Percentiles rank a stretch among this genome's conserved stretches.
These are phyloP conservation scores for Dalechampia spathulata DNA, from an alignment of 441 rosid genomes.

Conservation along the genomic window DNA sequence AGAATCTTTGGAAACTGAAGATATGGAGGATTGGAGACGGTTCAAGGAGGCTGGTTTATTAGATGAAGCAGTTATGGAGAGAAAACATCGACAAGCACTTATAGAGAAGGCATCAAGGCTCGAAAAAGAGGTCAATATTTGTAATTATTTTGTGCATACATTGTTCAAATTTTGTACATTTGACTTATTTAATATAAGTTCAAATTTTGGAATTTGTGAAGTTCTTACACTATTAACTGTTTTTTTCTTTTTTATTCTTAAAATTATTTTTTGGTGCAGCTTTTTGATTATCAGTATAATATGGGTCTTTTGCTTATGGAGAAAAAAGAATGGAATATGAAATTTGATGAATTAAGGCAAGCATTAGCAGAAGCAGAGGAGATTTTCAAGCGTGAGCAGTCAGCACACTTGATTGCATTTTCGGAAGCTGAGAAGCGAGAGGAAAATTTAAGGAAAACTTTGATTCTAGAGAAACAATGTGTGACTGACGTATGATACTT, in stretches of 20 bases:
- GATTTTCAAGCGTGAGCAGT: conserved; percentile 68
- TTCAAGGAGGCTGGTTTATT: conserved; percentile 76
- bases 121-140: conserved; percentile 51
- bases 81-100: conserved; percentile 64
- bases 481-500: conserved; percentile 29
- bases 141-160: not conserved
- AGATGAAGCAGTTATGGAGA: conserved; percentile 61
- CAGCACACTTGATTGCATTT: conserved; percentile 48
- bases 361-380: conserved; percentile 52
- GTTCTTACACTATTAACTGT: not conserved
- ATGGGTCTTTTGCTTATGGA: conserved; percentile 90
- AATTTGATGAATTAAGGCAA: conserved; percentile 43
- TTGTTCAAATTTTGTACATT: not conserved
- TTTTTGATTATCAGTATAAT: conserved; percentile 75
- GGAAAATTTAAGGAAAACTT: conserved; percentile 58
- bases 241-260: not conserved
- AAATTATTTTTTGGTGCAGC: conserved; percentile 25
- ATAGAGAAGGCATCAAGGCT: conserved; percentile 52
- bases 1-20: conserved; percentile 24
- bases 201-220: not conserved
- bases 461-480: conserved; percentile 49
- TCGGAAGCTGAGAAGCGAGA: conserved; percentile 63
- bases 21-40: conserved; percentile 63
- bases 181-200: too few relatives aligned
- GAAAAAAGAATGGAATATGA: conserved; percentile 61